Evolutionary conservation across 495 filamentous ascomycete genomes (phyloP).

Genomic region (Podospora tetraspora): DNA sequence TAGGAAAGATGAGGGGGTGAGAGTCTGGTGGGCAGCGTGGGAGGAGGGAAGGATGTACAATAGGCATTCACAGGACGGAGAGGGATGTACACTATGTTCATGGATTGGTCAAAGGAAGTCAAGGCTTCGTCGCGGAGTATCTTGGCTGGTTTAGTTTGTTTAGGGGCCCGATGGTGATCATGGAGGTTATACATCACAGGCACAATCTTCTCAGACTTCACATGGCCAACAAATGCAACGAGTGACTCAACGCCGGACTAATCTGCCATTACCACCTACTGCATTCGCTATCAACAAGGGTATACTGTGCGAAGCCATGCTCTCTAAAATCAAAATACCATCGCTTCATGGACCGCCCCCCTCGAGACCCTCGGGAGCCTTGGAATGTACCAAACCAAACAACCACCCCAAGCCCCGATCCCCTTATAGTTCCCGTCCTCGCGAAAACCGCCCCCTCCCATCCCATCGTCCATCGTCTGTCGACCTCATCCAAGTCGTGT

Average conservation of each 20-base stretch:
- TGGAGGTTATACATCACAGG: neutral
- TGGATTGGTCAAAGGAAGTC: neutral
- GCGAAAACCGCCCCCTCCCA: neutral
- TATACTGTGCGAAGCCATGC: constrained; percentile 15
- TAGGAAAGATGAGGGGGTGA: constrained; percentile 68
- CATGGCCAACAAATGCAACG: neutral
- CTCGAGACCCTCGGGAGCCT: neutral
- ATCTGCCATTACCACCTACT: constrained; percentile 11
- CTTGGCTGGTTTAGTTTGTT: neutral
- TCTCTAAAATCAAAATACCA: constrained; percentile 12
- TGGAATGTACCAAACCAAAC: neutral
- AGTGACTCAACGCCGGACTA: constrained; percentile 2
- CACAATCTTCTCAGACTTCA: neutral
- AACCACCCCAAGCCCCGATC: neutral
- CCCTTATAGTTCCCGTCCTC: neutral
- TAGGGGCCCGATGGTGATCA: neutral
- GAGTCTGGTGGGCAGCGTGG: neutral
- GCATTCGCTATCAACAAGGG: constrained; percentile 13
- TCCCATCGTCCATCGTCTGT: neutral
- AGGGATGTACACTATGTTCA: neutral
- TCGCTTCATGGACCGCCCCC: constrained; percentile 4
- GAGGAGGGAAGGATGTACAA: neutral
- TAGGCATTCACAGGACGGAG: neutral
- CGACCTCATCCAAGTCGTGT: neutral
- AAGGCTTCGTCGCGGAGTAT: neutral